phyloP scores from a whole-genome alignment of 768 basidiomycete species.

The Tubosaeta brunneosetosa region DNA sequence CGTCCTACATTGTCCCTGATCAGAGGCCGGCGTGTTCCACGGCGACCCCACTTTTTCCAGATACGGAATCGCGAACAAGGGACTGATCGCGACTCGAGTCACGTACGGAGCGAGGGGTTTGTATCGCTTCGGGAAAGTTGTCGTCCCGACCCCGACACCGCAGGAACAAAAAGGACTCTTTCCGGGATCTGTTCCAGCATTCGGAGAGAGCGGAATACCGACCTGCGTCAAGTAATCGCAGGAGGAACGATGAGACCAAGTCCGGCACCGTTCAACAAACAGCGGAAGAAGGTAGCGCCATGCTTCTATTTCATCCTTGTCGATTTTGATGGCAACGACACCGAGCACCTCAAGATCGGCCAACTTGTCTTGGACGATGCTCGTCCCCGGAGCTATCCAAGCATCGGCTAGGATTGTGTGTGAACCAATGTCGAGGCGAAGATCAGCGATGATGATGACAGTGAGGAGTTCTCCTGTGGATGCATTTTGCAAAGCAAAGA shows the following conservation, averaged over 20 bases:
- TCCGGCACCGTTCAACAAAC: conserved; percentile 49
- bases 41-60: conserved; percentile 35
- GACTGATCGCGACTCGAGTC: conserved; percentile 49
- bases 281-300: conserved; percentile 53
- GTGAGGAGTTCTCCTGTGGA: conserved; percentile 27
- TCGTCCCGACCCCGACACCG: conserved; percentile 46
- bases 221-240: conserved; percentile 44
- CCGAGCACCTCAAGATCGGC: conserved; percentile 5
- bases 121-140: conserved; percentile 37
- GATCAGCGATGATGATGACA: conserved; percentile 42
- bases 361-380: conserved; percentile 2
- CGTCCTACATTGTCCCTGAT: conserved; percentile 11
- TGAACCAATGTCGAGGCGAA: conserved; percentile 45
- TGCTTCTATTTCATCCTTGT: conserved; percentile 22
- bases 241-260: conserved; percentile 42
- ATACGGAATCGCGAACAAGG: conserved; percentile 50
- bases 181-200: conserved; percentile 29
- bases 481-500: conserved; percentile 17
- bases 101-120: conserved; percentile 37
- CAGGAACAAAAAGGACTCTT: conserved; percentile 48
- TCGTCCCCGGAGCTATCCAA: conserved; percentile 39
- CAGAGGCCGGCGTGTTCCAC: not conserved
- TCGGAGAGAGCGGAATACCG: conserved; percentile 35
- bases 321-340: conserved; percentile 13
- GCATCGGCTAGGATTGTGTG: conserved; percentile 51